Evolutionary conservation across 257 asterid genomes (phyloP).

Genomic region (Nyctanthes arbortristis): DNA sequence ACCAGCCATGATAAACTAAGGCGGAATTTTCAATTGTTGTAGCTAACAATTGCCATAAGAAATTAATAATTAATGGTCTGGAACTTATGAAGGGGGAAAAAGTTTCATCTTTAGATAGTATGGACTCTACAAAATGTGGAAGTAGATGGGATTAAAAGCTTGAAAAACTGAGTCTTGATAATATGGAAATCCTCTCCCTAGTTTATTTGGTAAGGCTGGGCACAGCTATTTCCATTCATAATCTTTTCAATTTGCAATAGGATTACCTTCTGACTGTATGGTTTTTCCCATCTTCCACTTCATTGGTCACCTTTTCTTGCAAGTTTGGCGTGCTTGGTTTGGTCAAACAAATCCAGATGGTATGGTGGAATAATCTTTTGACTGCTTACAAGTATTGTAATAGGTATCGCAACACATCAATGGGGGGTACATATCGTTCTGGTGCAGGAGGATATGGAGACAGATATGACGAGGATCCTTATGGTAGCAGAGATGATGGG

Average conservation of each 20-base stretch:
- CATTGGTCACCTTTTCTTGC: neutral
- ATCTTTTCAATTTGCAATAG: neutral
- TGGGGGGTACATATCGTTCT: constrained; percentile 55
- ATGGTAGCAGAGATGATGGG: constrained; percentile 74
- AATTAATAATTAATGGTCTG: neutral
- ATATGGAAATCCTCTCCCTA: neutral
- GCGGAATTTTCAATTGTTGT: neutral
- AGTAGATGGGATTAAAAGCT: neutral
- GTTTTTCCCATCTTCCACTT: neutral
- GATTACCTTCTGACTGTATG: neutral
- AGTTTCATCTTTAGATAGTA: neutral
- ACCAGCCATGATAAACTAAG: neutral
- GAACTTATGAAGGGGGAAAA: neutral
- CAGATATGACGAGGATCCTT: constrained; percentile 40
- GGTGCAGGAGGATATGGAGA: constrained; percentile 78
- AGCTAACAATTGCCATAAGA: neutral
- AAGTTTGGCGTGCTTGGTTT: constrained; percentile 3
- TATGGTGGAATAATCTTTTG: neutral
- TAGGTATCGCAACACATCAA: constrained; percentile 70
- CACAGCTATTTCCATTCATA: neutral
- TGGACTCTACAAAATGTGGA: neutral
- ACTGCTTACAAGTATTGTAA: constrained; percentile 7
- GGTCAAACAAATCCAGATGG: constrained; percentile 4
- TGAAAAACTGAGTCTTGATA: neutral
- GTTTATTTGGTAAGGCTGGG: neutral